phyloP scores from a whole-genome alignment of 805 yeast genomes.

The Wickerhamomyces mucosus region DNA sequence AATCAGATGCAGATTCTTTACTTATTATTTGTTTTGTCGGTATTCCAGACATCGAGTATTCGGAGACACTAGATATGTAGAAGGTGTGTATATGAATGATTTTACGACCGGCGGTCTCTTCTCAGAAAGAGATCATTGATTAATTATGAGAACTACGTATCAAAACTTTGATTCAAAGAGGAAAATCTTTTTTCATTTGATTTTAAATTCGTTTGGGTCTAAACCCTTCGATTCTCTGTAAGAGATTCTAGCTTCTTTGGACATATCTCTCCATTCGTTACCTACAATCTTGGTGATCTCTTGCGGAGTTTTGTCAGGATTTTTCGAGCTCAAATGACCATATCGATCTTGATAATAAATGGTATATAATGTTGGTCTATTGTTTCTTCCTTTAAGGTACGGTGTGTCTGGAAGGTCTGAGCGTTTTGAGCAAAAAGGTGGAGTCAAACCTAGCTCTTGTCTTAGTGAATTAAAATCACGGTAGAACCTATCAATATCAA shows the following conservation, averaged over 20 bases:
- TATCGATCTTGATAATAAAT: not conserved
- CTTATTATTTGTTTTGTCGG: too few species aligned
- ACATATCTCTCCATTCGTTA: not conserved
- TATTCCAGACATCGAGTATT: too few species aligned
- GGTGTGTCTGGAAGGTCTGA: not conserved
- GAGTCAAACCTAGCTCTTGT: not conserved
- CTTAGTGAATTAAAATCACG: not conserved
- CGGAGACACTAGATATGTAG: too few species aligned
- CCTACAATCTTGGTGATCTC: not conserved
- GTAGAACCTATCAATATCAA: not conserved
- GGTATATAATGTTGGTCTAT: not conserved
- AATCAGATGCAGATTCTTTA: too few species aligned
- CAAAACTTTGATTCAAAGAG: too few species aligned
- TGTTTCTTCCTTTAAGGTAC: not conserved
- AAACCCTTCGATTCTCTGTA: not conserved
- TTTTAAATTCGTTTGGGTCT: not conserved
- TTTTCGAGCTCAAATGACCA: not conserved
- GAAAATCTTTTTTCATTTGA: too few species aligned
- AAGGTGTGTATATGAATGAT: too few species aligned
- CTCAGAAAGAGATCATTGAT: too few species aligned
- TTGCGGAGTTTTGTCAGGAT: not conserved
- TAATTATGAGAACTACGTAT: too few species aligned
- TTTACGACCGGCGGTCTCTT: too few species aligned
- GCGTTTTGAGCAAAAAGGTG: not conserved
- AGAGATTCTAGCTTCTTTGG: not conserved